These are phyloP conservation scores for Colletotrichum liriopes DNA, from an alignment of 2,329 filamentous ascomycete genomes.

Conservation along the genomic window DNA sequence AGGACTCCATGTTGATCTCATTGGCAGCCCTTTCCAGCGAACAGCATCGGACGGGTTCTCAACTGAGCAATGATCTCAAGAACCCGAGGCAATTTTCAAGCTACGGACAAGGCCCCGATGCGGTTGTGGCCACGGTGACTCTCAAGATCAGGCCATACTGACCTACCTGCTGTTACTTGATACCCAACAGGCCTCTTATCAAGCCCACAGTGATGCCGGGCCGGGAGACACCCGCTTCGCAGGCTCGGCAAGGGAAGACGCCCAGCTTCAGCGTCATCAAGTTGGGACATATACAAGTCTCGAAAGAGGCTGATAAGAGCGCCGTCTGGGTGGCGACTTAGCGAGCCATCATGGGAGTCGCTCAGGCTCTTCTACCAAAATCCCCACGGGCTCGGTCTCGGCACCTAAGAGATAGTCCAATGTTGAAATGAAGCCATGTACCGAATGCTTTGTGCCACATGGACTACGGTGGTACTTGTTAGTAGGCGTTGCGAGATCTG, in stretches of 20 bases:
- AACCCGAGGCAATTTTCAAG: slow-evolving; percentile 17
- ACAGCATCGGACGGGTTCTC: slow-evolving; percentile 4
- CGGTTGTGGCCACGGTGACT: neutral
- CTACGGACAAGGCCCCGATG: neutral
- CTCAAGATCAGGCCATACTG: slow-evolving; percentile 11
- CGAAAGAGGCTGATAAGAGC: neutral
- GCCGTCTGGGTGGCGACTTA: neutral
- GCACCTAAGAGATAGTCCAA: neutral
- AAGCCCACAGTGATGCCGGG: neutral
- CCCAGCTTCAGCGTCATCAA: neutral
- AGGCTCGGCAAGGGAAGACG: neutral
- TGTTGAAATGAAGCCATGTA: neutral
- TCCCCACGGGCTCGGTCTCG: neutral
- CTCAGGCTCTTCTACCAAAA: neutral
- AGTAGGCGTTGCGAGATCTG: slow-evolving; percentile 16
- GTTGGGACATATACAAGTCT: neutral
- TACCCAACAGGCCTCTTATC: neutral
- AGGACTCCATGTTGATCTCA: slow-evolving; percentile 17
- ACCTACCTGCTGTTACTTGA: neutral
- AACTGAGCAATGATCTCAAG: slow-evolving; percentile 12
- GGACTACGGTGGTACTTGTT: neutral
- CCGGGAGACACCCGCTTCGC: no score
- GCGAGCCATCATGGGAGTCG: neutral
- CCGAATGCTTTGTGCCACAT: slow-evolving; percentile 6
- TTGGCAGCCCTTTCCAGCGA: neutral